Evolutionary conservation across 164 flowering plant species (phyloP), one percentile per base, ranked within the genome.

Genomic region (Hamamelis virginiana): DNA sequence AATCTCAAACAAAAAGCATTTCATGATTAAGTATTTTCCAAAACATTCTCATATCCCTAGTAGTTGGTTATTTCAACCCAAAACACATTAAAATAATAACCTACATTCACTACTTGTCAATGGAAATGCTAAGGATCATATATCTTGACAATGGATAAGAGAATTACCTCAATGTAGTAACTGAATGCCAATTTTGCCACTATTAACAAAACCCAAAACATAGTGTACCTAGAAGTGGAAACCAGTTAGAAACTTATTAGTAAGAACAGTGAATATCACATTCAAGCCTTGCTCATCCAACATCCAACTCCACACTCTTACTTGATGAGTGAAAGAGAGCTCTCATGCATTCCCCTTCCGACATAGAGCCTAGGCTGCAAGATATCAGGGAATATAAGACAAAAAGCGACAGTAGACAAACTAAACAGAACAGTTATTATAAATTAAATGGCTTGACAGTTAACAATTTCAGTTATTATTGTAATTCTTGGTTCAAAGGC

Each of bases 331-430:
- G 97, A 89, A 72, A 86, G 69, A 9, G 88, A 2, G 64, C 92
- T 86, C 76, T 94, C 97, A 76, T 94, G 98, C 98, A 94, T 94
- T 77, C 94, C 98, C 77, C 97, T 85, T 60, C 97, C 97, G 62
- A 92, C 94, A 84, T 86, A 94, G 46, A 92, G 97, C 51, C 97
- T 95, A 74, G 98, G 94, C 98, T 94, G 91, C 75, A 73, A 71
- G n/a, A 66, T 25, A 55, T 64, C 60, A 64, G 6, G 12, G 10
- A 33, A 59, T 51, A 65, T 48, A 44, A 43, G 27, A 19, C n/a
- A 52, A 13, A 52, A 28, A 6, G 18, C 0, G 23, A 38, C 38
- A 21, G 22, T 14, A 69, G 43, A 44, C 15, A n/a, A 18, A 33
- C 33, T 38, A 18, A 23, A 52, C 26, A 6, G 48, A 41, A 61